phyloP scores from a whole-genome alignment of 1,284 basidiomycete species.

The Trichosporon sp. region DNA sequence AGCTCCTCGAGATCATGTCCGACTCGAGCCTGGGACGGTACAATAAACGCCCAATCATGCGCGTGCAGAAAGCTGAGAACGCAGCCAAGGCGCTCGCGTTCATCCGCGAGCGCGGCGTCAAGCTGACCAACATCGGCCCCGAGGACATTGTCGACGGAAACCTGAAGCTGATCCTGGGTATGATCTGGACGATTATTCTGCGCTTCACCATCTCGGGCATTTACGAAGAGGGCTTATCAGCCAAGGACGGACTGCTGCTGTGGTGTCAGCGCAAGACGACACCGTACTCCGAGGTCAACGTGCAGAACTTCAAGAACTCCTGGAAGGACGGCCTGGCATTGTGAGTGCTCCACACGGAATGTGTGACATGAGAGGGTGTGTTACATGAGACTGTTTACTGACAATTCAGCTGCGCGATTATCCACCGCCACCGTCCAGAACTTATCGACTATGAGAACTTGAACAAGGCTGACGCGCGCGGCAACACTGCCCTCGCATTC shows the following conservation, averaged over 20 bases:
- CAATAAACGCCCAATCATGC: slow-evolving; percentile 84
- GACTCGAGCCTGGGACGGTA: slow-evolving; percentile 88
- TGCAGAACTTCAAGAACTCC: slow-evolving; percentile 88
- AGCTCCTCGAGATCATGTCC: slow-evolving; percentile 94
- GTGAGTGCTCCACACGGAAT: slow-evolving; percentile 61
- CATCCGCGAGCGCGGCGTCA: slow-evolving; percentile 90
- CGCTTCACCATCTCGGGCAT: slow-evolving; percentile 98
- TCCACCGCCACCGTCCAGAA: slow-evolving; percentile 95
- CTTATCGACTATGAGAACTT: slow-evolving; percentile 81
- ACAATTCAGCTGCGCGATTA: slow-evolving; percentile 78
- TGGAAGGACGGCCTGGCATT: slow-evolving; percentile 94
- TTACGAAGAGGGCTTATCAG: slow-evolving; percentile 94
- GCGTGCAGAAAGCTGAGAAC: slow-evolving; percentile 97
- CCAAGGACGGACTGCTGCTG: slow-evolving; percentile 90
- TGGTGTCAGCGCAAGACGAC: slow-evolving; percentile 98
- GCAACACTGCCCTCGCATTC: slow-evolving; percentile 83
- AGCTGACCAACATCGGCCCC: slow-evolving; percentile 89
- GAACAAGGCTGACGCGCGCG: slow-evolving; percentile 75
- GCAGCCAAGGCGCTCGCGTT: slow-evolving; percentile 95
- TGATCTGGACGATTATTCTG: slow-evolving; percentile 98
- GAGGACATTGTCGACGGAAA: slow-evolving; percentile 97
- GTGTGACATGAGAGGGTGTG: neutral
- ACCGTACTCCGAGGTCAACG: slow-evolving; percentile 84
- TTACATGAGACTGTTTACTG: slow-evolving; percentile 19
- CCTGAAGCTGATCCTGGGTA: slow-evolving; percentile 92